Percentiles rank a stretch among this genome's conserved stretches.
These are phyloP conservation scores for Phytomonas sp. DNA, from an alignment of 208 protist species.

Conservation along the genomic window DNA sequence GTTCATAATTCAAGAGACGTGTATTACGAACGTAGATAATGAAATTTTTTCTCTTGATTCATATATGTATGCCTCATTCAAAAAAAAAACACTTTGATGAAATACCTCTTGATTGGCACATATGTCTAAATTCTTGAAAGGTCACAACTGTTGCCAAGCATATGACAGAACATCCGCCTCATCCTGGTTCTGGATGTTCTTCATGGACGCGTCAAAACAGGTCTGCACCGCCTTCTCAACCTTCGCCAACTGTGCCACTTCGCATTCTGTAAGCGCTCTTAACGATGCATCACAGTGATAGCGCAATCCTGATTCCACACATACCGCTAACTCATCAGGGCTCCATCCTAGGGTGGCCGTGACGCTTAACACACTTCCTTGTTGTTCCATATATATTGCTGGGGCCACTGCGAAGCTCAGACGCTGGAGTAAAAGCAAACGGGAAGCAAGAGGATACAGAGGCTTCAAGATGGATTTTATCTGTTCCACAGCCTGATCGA, in stretches of 20 bases:
- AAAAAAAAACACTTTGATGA: no score
- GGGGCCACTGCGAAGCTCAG: neutral
- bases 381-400: neutral
- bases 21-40: neutral
- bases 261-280: neutral
- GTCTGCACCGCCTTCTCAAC: neutral
- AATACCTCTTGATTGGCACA: neutral
- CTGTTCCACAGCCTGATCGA: conserved; percentile 10
- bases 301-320: neutral
- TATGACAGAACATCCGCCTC: neutral
- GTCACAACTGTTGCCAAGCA: neutral
- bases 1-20: neutral
- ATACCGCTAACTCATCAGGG: neutral
- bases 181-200: neutral
- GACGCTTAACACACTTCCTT: neutral
- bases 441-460: conserved; percentile 18
- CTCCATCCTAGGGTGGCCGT: neutral
- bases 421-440: conserved; percentile 30
- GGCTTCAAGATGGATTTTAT: conserved; percentile 17
- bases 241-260: neutral
- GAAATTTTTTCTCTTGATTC: neutral
- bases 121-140: neutral
- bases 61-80: neutral
- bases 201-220: neutral
- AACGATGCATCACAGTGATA: neutral